Conservation (phyloP, 1,284 basidiomycete genomes). For the Pseudozyma flocculosa region DNA sequence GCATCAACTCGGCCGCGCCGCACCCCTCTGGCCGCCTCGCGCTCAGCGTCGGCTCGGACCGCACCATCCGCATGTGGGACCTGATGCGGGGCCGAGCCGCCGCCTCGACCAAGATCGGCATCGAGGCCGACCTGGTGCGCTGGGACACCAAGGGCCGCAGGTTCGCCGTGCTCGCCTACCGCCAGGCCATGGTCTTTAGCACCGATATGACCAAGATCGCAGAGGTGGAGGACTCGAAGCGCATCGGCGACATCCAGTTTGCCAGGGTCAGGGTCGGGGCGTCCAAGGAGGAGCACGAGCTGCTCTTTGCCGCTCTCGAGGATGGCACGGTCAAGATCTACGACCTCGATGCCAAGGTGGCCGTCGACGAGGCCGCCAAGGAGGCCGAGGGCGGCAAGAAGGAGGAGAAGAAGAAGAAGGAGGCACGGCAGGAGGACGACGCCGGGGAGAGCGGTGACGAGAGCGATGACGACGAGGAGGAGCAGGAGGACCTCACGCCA, state of each 20-base stretch:
- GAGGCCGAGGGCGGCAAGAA: conserved; percentile 8
- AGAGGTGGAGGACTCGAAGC: conserved; percentile 35
- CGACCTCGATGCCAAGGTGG: conserved; percentile 31
- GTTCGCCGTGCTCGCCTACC: conserved; percentile 43
- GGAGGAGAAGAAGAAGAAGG: conserved; percentile 5
- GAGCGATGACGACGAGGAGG: conserved; percentile 14
- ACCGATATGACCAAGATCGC: conserved; percentile 51
- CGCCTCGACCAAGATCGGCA: conserved; percentile 72
- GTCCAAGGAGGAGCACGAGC: conserved; percentile 28
- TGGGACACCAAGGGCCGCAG: conserved; percentile 46
- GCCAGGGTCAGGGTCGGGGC: conserved; percentile 16
- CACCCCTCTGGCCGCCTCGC: conserved; percentile 91
- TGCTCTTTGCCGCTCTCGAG: conserved; percentile 41
- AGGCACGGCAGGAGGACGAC: conserved; percentile 10
- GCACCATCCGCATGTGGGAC: conserved; percentile 95
- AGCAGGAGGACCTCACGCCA: conserved; percentile 18
- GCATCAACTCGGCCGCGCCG: conserved; percentile 83
- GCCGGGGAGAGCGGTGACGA: conserved; percentile 4
- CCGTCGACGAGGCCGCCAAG: background rate
- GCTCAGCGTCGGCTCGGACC: conserved; percentile 84
- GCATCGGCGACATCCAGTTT: conserved; percentile 47
- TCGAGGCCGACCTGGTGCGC: conserved; percentile 42
- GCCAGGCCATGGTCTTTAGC: conserved; percentile 41
- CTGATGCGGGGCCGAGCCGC: conserved; percentile 88
- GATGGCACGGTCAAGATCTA: conserved; percentile 38